phyloP scores from a whole-genome alignment of 2,329 filamentous ascomycete species.

The Colletotrichum simmondsii region DNA sequence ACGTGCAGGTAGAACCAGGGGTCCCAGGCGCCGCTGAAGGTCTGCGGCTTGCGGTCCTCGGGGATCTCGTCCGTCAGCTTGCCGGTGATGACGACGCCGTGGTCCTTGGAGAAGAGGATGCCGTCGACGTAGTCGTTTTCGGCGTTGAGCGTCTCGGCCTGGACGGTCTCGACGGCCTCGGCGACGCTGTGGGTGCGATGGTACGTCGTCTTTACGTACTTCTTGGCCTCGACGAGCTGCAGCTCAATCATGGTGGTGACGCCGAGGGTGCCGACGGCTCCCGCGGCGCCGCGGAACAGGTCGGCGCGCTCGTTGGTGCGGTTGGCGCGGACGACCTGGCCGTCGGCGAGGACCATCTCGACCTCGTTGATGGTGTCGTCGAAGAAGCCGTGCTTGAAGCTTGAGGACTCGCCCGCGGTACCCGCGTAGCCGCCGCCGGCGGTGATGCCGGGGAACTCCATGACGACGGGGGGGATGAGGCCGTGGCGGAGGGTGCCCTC shows the following conservation, averaged over 20 bases:
- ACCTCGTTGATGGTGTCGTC: conserved; percentile 71
- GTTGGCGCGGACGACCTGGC: conserved; percentile 68
- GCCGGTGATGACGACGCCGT: conserved; percentile 76
- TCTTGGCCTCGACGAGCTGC: conserved; percentile 67
- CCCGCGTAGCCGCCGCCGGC: conserved; percentile 78
- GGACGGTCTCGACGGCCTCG: conserved; percentile 60
- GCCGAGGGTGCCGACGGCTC: conserved; percentile 75
- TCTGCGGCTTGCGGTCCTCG: conserved; percentile 58
- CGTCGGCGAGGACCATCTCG: conserved; percentile 77
- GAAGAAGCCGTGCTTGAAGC: conserved; percentile 78
- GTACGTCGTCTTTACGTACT: conserved; percentile 73
- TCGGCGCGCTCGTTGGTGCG: conserved; percentile 53
- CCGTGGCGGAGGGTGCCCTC: conserved; percentile 72
- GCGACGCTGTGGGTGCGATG: conserved; percentile 60
- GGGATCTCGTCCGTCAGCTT: conserved; percentile 66
- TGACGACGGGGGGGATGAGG: conserved; percentile 77
- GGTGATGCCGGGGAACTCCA: conserved; percentile 83
- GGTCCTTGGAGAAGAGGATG: conserved; percentile 71
- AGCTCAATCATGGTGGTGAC: conserved; percentile 76
- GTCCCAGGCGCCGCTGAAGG: conserved; percentile 68
- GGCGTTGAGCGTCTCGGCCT: conserved; percentile 54
- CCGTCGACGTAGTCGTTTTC: conserved; percentile 78
- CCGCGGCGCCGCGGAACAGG: conserved; percentile 73
- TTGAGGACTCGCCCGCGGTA: conserved; percentile 76
- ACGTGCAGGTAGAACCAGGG: conserved; percentile 84